Evolutionary conservation across 2,329 filamentous ascomycete genomes (phyloP), one percentile per base, ranked within the genome.

Genomic region (Fusarium virguliforme): DNA sequence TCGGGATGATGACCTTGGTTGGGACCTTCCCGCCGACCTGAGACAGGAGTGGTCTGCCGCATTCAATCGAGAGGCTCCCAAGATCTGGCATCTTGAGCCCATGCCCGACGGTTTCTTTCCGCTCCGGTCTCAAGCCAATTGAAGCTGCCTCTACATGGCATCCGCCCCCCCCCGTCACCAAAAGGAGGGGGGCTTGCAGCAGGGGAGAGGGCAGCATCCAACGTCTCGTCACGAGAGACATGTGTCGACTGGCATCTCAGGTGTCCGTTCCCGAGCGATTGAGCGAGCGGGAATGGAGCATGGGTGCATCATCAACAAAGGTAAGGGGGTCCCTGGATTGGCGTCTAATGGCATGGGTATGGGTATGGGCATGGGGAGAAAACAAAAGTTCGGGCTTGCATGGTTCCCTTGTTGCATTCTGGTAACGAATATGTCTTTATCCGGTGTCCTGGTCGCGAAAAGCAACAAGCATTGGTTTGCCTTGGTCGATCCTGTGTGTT

Each of bases 101-200:
- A 89, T 89, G 87, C 87, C 87, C 0, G 82, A 84, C 32, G 85
- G 85, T 50, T 88, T 84, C 72, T 89, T 89, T 71, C 87, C 87
- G 6, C 82, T 90, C 62, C 83, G 87, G 63, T 83, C 82, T 68
- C 84, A 87, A 62, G 85, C 87, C 37, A 89, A 90, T 80, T 90
- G 78, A 81, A 41, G n/a, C 51, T 46, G 58, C 40, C 43, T 60
- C 41, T 43, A 18, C 40, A 50, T 48, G 8, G n/a, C 37, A 38
- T 37, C 46, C 34, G 41, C 55, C 58, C 46, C 64, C 50, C 37
- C 40, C 48, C 26, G 32, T 18, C 48, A 43, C 18, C 22, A 18
- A 24, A n/a, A n/a, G 48, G 48, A 24, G 18, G 28, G 18, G 18
- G 30, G 15, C 48, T 48, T 30, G 15, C 26, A 28, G 43, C 6